A percentile compares a stretch with the other conserved stretches of the same genome.
These are phyloP conservation scores for Bonnemaisonia californica DNA, from an alignment of 31 red algal species.

Conservation along the genomic window DNA sequence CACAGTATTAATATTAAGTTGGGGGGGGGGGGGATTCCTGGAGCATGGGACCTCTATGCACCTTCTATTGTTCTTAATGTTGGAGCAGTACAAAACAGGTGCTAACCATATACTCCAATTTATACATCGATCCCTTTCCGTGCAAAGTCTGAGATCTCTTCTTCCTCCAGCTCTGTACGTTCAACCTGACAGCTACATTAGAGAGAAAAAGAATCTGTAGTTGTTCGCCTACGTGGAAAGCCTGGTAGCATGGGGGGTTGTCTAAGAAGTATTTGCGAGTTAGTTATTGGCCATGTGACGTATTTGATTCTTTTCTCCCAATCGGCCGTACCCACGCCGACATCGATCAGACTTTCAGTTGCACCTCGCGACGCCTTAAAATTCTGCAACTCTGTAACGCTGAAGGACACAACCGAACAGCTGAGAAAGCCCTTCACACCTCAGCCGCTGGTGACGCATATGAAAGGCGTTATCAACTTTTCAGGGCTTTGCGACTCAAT, in stretches of 20 bases:
- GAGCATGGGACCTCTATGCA: neutral
- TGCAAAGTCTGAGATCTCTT: neutral
- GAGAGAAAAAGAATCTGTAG: slow-evolving; percentile 33
- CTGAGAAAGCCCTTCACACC: neutral
- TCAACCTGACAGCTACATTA: slow-evolving; percentile 21
- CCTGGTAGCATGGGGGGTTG: slow-evolving; percentile 34
- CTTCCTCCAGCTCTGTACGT: slow-evolving; percentile 4
- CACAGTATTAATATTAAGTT: neutral
- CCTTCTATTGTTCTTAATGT: neutral
- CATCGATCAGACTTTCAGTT: slow-evolving; percentile 33
- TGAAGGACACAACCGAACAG: neutral
- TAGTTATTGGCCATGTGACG: too few relatives aligned
- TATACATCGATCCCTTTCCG: neutral
- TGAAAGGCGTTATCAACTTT: neutral
- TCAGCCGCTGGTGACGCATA: neutral
- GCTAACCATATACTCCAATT: neutral
- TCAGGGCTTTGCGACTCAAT: neutral
- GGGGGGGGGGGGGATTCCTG: neutral
- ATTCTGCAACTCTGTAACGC: neutral
- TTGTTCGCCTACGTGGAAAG: slow-evolving; percentile 20
- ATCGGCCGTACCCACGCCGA: slow-evolving; percentile 33
- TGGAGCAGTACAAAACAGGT: neutral
- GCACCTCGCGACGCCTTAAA: neutral
- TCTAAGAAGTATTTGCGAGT: too few relatives aligned
- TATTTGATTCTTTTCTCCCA: slow-evolving; percentile 31